Conservation (phyloP, 1,139 yeast genomes). For the Protomyces arabidopsidicola region DNA sequence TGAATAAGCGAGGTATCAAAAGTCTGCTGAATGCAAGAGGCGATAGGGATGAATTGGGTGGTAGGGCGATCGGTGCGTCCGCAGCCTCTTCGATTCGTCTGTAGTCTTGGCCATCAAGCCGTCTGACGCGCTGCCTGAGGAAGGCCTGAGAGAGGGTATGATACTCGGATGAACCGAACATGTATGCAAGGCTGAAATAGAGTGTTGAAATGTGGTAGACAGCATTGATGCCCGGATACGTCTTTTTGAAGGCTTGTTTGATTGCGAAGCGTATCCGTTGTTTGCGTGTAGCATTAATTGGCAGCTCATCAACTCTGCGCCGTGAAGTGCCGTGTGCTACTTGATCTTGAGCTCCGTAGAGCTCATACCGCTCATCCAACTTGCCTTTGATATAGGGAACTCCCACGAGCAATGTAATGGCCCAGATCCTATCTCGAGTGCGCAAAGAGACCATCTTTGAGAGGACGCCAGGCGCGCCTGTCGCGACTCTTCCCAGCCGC, state of each 20-base stretch:
- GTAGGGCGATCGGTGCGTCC: constrained; percentile 3
- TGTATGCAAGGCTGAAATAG: constrained; percentile 57
- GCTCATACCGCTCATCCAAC: constrained; percentile 59
- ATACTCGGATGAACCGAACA: constrained; percentile 63
- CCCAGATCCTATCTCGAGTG: constrained; percentile 51
- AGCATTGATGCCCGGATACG: constrained; percentile 60
- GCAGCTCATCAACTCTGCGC: constrained; percentile 35
- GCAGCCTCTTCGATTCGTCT: constrained; percentile 28
- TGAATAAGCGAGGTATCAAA: constrained; percentile 14
- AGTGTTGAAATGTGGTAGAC: constrained; percentile 51
- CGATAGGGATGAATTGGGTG: constrained; percentile 23
- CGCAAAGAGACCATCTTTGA: constrained; percentile 57
- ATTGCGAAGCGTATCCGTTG: constrained; percentile 36
- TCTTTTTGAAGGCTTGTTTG: constrained; percentile 50
- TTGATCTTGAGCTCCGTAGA: constrained; percentile 46
- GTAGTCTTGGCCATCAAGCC: constrained; percentile 63
- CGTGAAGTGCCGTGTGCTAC: constrained; percentile 20
- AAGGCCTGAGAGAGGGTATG: constrained; percentile 61
- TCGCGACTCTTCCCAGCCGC: constrained; percentile 33
- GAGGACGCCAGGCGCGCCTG: constrained; percentile 47
- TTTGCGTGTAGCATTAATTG: constrained; percentile 33
- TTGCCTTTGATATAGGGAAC: constrained; percentile 67
- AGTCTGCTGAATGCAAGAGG: constrained; percentile 17
- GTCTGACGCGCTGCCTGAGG: constrained; percentile 62
- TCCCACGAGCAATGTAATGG: constrained; percentile 56